Conservation (phyloP, 148 eudicot genomes). For the Diospyros lotus region DNA sequence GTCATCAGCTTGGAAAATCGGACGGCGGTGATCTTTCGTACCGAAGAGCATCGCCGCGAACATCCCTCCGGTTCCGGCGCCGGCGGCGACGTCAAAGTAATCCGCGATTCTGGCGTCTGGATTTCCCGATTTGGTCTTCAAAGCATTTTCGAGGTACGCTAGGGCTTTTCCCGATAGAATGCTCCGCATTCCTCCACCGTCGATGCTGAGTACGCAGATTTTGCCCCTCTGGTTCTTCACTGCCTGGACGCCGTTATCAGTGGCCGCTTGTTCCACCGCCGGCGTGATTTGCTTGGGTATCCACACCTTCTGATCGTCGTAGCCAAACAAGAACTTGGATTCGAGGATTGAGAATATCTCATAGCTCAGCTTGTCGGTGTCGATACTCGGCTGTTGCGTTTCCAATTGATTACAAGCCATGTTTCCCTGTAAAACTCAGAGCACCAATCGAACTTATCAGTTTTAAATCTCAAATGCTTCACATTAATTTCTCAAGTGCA, state of each 20-base stretch:
- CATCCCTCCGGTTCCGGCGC: constrained; percentile 76
- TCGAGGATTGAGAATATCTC: constrained; percentile 88
- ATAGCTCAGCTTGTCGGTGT: constrained; percentile 87
- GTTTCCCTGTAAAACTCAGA: background rate
- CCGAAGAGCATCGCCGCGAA: constrained; percentile 83
- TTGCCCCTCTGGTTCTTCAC: constrained; percentile 80
- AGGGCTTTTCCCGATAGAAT: constrained; percentile 72
- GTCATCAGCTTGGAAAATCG: constrained; percentile 70
- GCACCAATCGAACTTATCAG: background rate
- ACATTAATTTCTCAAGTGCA: constrained; percentile 8
- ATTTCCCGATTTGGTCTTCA: constrained; percentile 60
- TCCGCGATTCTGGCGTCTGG: constrained; percentile 78
- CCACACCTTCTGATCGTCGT: constrained; percentile 67
- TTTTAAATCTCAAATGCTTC: background rate
- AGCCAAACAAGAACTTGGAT: constrained; percentile 80
- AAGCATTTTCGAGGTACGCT: constrained; percentile 58
- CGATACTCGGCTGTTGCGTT: constrained; percentile 79
- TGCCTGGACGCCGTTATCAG: constrained; percentile 26
- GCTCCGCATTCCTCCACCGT: constrained; percentile 80
- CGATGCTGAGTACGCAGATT: constrained; percentile 69
- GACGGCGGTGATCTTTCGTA: constrained; percentile 41
- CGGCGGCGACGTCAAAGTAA: constrained; percentile 81
- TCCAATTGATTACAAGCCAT: constrained; percentile 23
- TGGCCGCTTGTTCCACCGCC: constrained; percentile 19
- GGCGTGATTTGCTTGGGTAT: constrained; percentile 49